These are phyloP conservation scores for Hebeloma cylindrosporum DNA, from an alignment of 768 basidiomycete genomes.

Conservation along the genomic window DNA sequence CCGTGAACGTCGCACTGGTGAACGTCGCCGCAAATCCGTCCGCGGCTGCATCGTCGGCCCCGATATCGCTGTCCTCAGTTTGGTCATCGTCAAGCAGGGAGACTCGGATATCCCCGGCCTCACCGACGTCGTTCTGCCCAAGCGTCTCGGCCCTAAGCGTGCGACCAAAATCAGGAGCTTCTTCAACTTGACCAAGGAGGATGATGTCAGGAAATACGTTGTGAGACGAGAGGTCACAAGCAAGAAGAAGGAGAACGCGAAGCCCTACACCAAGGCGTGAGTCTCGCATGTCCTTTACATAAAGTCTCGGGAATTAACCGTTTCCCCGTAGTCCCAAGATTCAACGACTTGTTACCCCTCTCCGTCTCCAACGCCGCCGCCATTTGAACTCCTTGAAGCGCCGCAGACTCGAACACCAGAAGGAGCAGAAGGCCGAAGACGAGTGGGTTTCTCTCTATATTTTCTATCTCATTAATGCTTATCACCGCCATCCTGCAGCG, in stretches of 20 bases:
- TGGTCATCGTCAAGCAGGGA: slow-evolving; percentile 96
- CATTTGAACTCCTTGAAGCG: slow-evolving; percentile 88
- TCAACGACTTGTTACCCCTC: slow-evolving; percentile 92
- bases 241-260: slow-evolving; percentile 84
- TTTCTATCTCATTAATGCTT: not conserved
- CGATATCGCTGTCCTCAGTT: slow-evolving; percentile 92
- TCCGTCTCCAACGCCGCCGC: slow-evolving; percentile 95
- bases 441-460: slow-evolving; percentile 51
- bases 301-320: not conserved
- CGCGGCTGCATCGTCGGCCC: slow-evolving; percentile 97
- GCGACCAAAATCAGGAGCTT: slow-evolving; percentile 96
- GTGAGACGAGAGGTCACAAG: slow-evolving; percentile 89
- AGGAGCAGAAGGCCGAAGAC: slow-evolving; percentile 94
- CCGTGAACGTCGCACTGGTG: slow-evolving; percentile 87
- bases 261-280: slow-evolving; percentile 97
- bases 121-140: slow-evolving; percentile 90
- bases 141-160: slow-evolving; percentile 95
- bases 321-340: slow-evolving; percentile 78
- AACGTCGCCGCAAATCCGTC: slow-evolving; percentile 98
- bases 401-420: slow-evolving; percentile 85
- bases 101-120: slow-evolving; percentile 87
- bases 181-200: slow-evolving; percentile 97
- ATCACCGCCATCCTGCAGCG: slow-evolving; percentile 32
- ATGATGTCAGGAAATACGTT: slow-evolving; percentile 98
- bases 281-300: slow-evolving; percentile 29